Evolutionary conservation across 2,329 filamentous ascomycete species (phyloP).

Genomic region (Hypoxylon sp.): DNA sequence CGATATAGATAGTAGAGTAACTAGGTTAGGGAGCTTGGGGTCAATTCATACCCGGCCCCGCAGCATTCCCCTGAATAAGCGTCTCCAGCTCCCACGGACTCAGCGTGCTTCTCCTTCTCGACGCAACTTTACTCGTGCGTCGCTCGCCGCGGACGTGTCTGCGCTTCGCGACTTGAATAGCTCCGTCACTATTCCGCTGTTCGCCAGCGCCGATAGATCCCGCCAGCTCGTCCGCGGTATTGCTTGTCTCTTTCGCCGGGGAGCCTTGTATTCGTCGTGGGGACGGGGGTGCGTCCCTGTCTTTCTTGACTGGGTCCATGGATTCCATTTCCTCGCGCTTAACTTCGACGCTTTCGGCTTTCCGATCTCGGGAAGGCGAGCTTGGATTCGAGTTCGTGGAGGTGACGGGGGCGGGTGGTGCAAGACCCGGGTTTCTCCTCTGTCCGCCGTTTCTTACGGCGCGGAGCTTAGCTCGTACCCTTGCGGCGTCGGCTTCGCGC

Average conservation of each 20-base stretch:
- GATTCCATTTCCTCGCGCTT: slow-evolving; percentile 25
- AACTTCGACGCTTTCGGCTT: not conserved
- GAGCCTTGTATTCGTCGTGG: not conserved
- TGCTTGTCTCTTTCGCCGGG: not conserved
- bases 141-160: slow-evolving; percentile 66
- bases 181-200: slow-evolving; percentile 8
- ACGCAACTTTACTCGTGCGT: slow-evolving; percentile 68
- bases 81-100: slow-evolving; percentile 81
- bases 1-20: not conserved
- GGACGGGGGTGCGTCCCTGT: slow-evolving; percentile 10
- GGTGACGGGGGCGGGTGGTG: slow-evolving; percentile 23
- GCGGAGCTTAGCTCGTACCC: slow-evolving; percentile 72
- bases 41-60: not conserved
- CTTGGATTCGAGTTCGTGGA: slow-evolving; percentile 9
- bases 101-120: slow-evolving; percentile 78
- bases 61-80: slow-evolving; percentile 66
- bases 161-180: slow-evolving; percentile 56
- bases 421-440: slow-evolving; percentile 49
- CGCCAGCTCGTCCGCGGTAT: slow-evolving; percentile 21
- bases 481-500: slow-evolving; percentile 72
- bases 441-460: slow-evolving; percentile 59
- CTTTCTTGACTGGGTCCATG: slow-evolving; percentile 50
- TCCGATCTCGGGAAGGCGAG: slow-evolving; percentile 14
- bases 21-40: not conserved
- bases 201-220: slow-evolving; percentile 3